Conservation (phyloP, 2,329 filamentous ascomycete species). For the Monilinia fructigena region DNA sequence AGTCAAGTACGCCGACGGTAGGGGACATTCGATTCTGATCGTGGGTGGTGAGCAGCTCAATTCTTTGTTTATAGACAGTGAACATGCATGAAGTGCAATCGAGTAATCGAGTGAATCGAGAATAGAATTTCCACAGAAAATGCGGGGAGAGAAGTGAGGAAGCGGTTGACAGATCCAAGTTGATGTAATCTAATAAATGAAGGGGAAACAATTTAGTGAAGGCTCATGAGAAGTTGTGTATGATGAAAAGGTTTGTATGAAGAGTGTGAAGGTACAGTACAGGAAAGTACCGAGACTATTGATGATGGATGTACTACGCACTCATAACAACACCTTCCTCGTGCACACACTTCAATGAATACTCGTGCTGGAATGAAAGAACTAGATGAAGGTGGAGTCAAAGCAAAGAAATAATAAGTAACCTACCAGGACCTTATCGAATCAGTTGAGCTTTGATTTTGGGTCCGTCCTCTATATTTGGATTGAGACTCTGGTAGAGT, state of each 20-base stretch:
- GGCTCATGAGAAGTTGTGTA: neutral
- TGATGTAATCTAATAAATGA: conserved; percentile 12
- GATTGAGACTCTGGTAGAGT: neutral
- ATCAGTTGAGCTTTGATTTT: conserved; percentile 1
- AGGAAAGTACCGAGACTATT: neutral
- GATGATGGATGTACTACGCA: neutral
- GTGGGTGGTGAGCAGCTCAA: conserved; percentile 8
- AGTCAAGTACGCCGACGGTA: conserved; percentile 56
- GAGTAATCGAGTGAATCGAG: conserved; percentile 8
- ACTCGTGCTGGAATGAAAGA: neutral
- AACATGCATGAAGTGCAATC: neutral
- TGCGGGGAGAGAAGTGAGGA: conserved; percentile 7
- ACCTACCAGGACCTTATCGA: conserved; percentile 8
- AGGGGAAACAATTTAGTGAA: conserved; percentile 11
- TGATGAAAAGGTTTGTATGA: neutral
- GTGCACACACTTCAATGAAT: neutral
- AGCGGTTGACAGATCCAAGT: conserved; percentile 4
- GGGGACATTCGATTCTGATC: conserved; percentile 45
- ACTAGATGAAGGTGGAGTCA: conserved; percentile 2
- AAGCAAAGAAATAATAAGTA: neutral
- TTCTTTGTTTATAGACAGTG: conserved; percentile 21
- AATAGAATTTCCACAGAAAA: conserved; percentile 7
- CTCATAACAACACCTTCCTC: neutral
- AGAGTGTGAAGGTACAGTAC: neutral
- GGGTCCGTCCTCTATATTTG: neutral